Evolutionary conservation across 108 stramenopile species (phyloP).

Genomic region (Conticribra weissflogii): DNA sequence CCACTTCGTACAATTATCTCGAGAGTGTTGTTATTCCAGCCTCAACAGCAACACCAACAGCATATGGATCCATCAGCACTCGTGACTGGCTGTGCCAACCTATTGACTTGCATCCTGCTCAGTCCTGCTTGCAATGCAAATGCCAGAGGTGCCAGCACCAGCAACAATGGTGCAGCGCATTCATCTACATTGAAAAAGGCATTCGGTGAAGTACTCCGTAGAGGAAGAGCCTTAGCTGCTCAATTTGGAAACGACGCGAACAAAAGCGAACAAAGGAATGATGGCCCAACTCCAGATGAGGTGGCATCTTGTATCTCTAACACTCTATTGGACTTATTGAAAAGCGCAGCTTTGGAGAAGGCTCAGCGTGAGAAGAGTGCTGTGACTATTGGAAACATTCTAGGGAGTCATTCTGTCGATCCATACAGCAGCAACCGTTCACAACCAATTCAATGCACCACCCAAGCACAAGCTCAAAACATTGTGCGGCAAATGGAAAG

Average conservation of each 20-base stretch:
- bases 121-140: conserved; percentile 7
- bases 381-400: not conserved
- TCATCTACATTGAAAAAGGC: conserved; percentile 19
- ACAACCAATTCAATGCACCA: not conserved
- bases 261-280: not conserved
- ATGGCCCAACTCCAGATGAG: not conserved
- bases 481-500: conserved; percentile 6
- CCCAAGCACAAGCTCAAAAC: not conserved
- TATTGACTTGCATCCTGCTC: conserved; percentile 9
- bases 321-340: conserved; percentile 12
- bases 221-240: not conserved
- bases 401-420: too few relatives aligned
- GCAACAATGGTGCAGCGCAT: conserved; percentile 8
- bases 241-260: conserved; percentile 2
- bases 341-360: conserved; percentile 8
- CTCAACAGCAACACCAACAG: not conserved
- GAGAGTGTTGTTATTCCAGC: conserved; percentile 2
- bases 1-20: conserved; percentile 17
- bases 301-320: conserved; percentile 2
- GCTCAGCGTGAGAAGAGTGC: not conserved
- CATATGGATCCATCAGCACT: conserved; percentile 4
- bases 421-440: too few relatives aligned
- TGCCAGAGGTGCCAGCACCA: not conserved
- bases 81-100: conserved; percentile 22
- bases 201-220: conserved; percentile 12